Base-by-base conservation (phyloP, 139 green algal species). In the Gonium pectorale region DNA sequence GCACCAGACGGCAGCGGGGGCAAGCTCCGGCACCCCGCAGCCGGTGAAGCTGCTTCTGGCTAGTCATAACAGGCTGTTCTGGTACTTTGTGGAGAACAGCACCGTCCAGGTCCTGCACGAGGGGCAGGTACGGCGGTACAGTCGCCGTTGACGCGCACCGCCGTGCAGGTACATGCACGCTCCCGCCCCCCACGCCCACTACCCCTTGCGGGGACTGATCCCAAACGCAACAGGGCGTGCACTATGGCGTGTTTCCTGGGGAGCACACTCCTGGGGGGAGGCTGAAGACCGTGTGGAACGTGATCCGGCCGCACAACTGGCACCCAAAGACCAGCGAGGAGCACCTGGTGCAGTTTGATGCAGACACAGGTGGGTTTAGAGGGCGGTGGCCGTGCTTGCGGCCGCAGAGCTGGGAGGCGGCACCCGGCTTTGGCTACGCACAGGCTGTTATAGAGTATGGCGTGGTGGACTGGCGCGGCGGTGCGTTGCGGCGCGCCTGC, bases 291-390 rank as follows among this genome's bases (percentile, higher is more conserved):
- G 46, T 96, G 13, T 97, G 92, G 93, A 90, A 93, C 17, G 90
- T 94, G 44, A 88, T 93, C 2, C 86, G 93, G 3, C 93, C 94
- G 21, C 92, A 95, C 89, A 96, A 96, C 90, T 96, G 93, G 94
- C 89, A 90, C 43, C 91, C 90, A 2, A 81, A 77, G 31, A 90
- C 35, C 19, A 81, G 69, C 51, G 62, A 87, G 31, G 94, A 97
- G 81, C 86, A 73, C 33, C 87, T 97, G 60, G 74, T 96, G 15
- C 66, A 97, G 33, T 40, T 97, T 2, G 87, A 95, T 56, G 37
- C 89, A 7, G 85, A 90, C 0, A 92, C 88, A 83, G 92, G 92
- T 93, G 72, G 0, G 87, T 69, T 49, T 46, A 17, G n/a, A n/a
- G n/a, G n/a, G n/a, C n/a, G n/a, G n/a, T n/a, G n/a, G n/a, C n/a